A percentile compares a stretch with the other conserved stretches of the same genome.
Evolutionary conservation across 257 asterid species (phyloP).

Genomic region (Ehretia macrophylla): DNA sequence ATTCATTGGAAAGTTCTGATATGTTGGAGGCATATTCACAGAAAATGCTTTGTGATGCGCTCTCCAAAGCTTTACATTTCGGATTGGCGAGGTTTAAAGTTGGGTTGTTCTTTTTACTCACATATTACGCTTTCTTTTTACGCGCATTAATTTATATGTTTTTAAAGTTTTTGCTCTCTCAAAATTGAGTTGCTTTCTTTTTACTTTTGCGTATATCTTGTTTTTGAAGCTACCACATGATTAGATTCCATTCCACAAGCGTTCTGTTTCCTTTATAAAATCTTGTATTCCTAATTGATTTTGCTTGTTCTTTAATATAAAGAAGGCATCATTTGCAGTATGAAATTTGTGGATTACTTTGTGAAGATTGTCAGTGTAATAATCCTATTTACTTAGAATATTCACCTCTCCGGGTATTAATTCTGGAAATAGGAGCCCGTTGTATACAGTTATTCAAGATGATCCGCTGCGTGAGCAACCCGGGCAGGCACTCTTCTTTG

Average conservation of each 20-base stretch:
- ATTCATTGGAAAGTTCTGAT: constrained; percentile 6
- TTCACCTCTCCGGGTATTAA: no score
- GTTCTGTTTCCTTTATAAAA: neutral
- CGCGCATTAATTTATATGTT: neutral
- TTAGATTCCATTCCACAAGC: neutral
- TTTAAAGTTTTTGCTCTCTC: constrained; percentile 9
- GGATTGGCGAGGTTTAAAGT: constrained; percentile 32
- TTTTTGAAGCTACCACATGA: neutral
- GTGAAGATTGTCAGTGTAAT: no score
- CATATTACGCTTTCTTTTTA: constrained; percentile 31
- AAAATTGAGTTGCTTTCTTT: neutral
- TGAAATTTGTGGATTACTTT: no score
- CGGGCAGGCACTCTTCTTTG: no score
- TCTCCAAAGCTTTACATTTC: constrained; percentile 20
- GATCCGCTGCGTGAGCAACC: no score
- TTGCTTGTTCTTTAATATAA: neutral
- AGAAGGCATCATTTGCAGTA: no score
- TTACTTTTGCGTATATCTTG: neutral
- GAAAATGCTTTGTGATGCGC: constrained; percentile 19
- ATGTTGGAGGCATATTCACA: constrained; percentile 27
- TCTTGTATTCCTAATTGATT: neutral
- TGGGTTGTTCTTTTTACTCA: constrained; percentile 31
- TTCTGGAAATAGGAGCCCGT: no score
- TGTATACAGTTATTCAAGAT: no score
- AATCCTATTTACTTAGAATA: no score